Conservation (phyloP, 2,329 filamentous ascomycete species). For the Alternaria infectoria region DNA sequence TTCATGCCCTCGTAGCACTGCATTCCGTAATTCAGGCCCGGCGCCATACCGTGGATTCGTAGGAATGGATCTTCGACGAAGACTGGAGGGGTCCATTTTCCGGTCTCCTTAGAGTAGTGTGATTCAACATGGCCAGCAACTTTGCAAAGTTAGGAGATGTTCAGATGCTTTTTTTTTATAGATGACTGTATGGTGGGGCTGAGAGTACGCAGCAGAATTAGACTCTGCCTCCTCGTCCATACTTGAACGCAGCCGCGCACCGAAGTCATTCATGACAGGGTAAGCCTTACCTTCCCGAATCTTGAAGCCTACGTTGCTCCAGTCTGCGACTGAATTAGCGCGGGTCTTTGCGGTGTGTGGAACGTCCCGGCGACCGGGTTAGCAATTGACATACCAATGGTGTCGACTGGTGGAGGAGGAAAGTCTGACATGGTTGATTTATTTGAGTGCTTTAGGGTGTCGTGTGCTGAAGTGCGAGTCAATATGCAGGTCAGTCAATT, state of each 20-base stretch:
- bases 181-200: background rate
- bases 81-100: conserved; percentile 76
- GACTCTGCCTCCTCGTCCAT: background rate
- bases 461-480: conserved; percentile 7
- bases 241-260: background rate
- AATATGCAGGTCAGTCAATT: conserved; percentile 11
- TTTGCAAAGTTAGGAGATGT: conserved; percentile 43
- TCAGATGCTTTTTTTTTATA: background rate
- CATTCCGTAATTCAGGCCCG: conserved; percentile 91
- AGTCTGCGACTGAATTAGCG: conserved; percentile 63
- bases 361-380: background rate
- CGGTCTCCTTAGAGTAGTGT: conserved; percentile 75
- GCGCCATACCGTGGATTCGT: conserved; percentile 91
- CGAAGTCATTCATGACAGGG: background rate
- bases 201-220: background rate
- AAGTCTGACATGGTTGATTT: conserved; percentile 41
- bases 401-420: conserved; percentile 77
- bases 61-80: conserved; percentile 87
- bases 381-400: conserved; percentile 64
- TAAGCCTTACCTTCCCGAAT: conserved; percentile 76
- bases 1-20: conserved; percentile 99
- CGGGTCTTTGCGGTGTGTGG: background rate
- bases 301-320: conserved; percentile 90
- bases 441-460: background rate
- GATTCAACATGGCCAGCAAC: conserved; percentile 96